Percentiles rank a stretch among this genome's conserved stretches.
These are phyloP conservation scores for Sphaceloma murrayae DNA, from an alignment of 2,329 filamentous ascomycete genomes.

Conservation along the genomic window DNA sequence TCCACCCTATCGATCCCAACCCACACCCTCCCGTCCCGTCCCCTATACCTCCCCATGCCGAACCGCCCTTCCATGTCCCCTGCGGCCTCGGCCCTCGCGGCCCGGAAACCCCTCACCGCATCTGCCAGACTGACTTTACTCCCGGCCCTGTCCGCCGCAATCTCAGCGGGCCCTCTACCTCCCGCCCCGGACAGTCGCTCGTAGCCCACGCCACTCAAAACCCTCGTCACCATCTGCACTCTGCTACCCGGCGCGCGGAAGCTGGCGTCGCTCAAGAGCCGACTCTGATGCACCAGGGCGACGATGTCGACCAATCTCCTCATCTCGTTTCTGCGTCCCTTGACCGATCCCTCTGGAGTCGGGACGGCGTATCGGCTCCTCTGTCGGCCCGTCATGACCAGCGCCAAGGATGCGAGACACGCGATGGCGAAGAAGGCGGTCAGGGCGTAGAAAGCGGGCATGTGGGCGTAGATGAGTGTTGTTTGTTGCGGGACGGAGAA, in stretches of 20 bases:
- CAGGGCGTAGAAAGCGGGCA: slow-evolving; percentile 61
- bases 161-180: slow-evolving; percentile 22
- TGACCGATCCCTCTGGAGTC: slow-evolving; percentile 51
- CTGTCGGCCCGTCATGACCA: slow-evolving; percentile 52
- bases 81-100: slow-evolving; percentile 20
- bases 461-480: slow-evolving; percentile 61
- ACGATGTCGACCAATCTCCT: slow-evolving; percentile 66
- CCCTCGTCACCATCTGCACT: slow-evolving; percentile 56
- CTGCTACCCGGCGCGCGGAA: slow-evolving; percentile 62
- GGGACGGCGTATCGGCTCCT: slow-evolving; percentile 45
- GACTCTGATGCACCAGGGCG: slow-evolving; percentile 64
- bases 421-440: slow-evolving; percentile 66
- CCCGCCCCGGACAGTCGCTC: slow-evolving; percentile 36
- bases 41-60: slow-evolving; percentile 49
- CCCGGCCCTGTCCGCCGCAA: slow-evolving; percentile 18
- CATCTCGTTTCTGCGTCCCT: slow-evolving; percentile 62
- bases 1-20: slow-evolving; percentile 50
- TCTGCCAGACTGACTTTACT: slow-evolving; percentile 27
- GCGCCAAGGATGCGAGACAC: slow-evolving; percentile 52
- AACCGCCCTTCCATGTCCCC: slow-evolving; percentile 34
- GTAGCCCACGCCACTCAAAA: slow-evolving; percentile 47
- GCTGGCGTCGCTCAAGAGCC: slow-evolving; percentile 60
- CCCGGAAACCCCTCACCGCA: slow-evolving; percentile 26
- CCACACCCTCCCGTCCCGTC: slow-evolving; percentile 50
- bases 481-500: slow-evolving; percentile 42